Evolutionary conservation across 1,284 basidiomycete species (phyloP), one percentile per base, ranked within the genome.

Genomic region (Microbotryum violaceum): DNA sequence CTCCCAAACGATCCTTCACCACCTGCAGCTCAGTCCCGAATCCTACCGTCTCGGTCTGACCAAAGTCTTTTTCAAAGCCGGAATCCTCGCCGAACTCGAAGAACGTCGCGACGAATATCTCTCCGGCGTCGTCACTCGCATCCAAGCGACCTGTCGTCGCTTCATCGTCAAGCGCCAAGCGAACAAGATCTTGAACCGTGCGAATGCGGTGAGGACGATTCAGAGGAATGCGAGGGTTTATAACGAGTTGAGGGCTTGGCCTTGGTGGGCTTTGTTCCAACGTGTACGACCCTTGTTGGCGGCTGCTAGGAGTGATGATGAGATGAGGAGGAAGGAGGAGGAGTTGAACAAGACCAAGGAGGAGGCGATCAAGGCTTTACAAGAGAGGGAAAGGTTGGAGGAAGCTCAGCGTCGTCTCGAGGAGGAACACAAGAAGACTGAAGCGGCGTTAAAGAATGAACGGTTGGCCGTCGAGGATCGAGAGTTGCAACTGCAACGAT

Each of bases 1-100:
- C 1, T 94, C 89, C 70, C 80, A 88, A 50, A 82, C 88, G n/a
- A 98, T 99, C 83, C 88, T 97, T 51, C 86, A 87, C 65, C 84
- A 89, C 6, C 80, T 98, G 47, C 89, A 94, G 59, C 82, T 98
- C 23, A 91, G 97, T 74, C 83, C 86, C 59, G 80, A 83, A 1
- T 82, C 86, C 27, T 97, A 87, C 81, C 89, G 88, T 71, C 89
- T 98, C 64, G 96, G 96, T 9, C 89, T 90, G 0, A 96, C 91
- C 50, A 99, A 98, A 79, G 90, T 97, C 68, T 98, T 98, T 79
- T 98, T 99, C 85, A 98, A 97, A 75, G 93, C 96, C 1, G 94
- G 94, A 6, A 91, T 97, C 2, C 82, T 99, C 12, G 96, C 96
- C n/a, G 93, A 97, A 72, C 82, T 98, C 33, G 96, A 98, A 76